Conservation (phyloP, 495 filamentous ascomycete genomes). For the Recurvomyces mirabilis region DNA sequence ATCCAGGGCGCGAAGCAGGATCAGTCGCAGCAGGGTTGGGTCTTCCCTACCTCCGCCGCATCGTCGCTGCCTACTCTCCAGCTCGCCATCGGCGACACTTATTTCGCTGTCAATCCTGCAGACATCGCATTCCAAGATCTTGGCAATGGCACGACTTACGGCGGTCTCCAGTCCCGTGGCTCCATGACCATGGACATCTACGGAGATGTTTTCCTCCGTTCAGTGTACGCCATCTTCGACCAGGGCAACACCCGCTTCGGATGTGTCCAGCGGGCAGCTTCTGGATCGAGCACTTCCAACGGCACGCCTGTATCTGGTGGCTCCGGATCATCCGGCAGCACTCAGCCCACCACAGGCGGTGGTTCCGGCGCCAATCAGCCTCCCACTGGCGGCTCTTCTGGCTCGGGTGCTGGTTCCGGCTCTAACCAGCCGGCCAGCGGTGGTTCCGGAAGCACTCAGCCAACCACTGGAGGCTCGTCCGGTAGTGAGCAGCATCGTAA, state of each 20-base stretch:
- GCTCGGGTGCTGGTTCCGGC: too few species aligned
- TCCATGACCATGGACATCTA: conserved; percentile 58
- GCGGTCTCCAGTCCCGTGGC: conserved; percentile 65
- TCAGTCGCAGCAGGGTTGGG: conserved; percentile 50
- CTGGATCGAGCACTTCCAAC: too few species aligned
- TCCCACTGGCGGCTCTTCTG: too few species aligned
- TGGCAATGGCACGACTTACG: conserved; percentile 48
- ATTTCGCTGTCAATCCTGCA: conserved; percentile 61
- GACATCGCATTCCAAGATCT: conserved; percentile 55
- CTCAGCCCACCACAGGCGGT: too few species aligned
- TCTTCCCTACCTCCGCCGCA: conserved; percentile 45
- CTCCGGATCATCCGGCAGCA: too few species aligned
- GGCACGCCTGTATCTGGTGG: too few species aligned
- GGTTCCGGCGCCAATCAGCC: too few species aligned
- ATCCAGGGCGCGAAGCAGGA: conserved; percentile 62
- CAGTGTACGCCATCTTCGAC: conserved; percentile 69
- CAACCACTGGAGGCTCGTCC: too few species aligned
- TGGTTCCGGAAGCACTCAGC: too few species aligned
- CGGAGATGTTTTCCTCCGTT: conserved; percentile 64
- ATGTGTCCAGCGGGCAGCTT: conserved; percentile 48
- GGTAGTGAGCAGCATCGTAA: too few species aligned
- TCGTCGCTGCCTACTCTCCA: conserved; percentile 55
- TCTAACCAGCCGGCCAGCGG: too few species aligned
- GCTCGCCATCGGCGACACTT: conserved; percentile 54
- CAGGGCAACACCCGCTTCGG: conserved; percentile 62